phyloP scores from a whole-genome alignment of 192 early-diverging fungal genomes.

The Umbelopsis isabellina region DNA sequence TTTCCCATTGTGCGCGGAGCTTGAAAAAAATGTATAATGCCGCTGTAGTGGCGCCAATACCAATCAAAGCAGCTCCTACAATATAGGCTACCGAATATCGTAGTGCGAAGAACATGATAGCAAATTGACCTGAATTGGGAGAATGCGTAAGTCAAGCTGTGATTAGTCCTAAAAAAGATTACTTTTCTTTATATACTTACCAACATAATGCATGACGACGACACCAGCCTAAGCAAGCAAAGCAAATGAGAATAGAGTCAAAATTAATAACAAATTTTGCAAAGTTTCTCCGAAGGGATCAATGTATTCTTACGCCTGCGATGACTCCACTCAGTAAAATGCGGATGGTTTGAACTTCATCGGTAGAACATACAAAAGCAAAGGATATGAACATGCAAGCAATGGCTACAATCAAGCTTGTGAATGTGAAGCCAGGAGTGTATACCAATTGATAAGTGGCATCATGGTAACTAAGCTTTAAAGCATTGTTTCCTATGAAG shows the following conservation, averaged over 20 bases:
- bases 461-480: conserved; percentile 24
- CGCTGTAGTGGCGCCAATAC: conserved; percentile 38
- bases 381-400: conserved; percentile 40
- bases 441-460: conserved; percentile 34
- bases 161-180: too few relatives aligned
- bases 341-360: conserved; percentile 34
- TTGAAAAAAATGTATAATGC: conserved; percentile 54
- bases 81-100: conserved; percentile 31
- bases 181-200: conserved; percentile 12
- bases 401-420: conserved; percentile 36
- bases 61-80: conserved; percentile 43
- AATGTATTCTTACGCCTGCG: conserved; percentile 34
- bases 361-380: conserved; percentile 35
- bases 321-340: conserved; percentile 40
- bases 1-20: conserved; percentile 49
- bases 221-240: conserved; percentile 30
- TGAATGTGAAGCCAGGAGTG: conserved; percentile 34
- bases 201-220: conserved; percentile 45
- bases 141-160: neutral
- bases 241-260: neutral
- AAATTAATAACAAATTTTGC: too few relatives aligned
- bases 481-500: conserved; percentile 46
- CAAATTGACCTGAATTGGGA: conserved; percentile 37
- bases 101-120: conserved; percentile 37
- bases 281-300: too few relatives aligned